Conservation (phyloP, 2,329 filamentous ascomycete species). For the Fusarium oligoseptatum region DNA sequence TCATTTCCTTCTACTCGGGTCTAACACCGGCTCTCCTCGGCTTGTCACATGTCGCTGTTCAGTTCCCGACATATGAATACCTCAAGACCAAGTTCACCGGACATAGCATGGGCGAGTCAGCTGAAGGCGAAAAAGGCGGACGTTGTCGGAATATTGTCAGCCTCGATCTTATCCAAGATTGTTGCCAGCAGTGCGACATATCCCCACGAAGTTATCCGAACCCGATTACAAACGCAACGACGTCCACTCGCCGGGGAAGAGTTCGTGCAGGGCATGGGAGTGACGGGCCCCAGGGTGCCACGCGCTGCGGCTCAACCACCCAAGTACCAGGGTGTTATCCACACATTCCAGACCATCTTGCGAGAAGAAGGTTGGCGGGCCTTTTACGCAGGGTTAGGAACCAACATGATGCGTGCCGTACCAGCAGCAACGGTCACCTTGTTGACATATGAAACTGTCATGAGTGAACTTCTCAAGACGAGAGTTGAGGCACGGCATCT, state of each 20-base stretch:
- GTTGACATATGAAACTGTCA: slow-evolving; percentile 91
- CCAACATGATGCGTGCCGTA: slow-evolving; percentile 96
- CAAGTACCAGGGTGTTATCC: slow-evolving; percentile 83
- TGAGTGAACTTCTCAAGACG: slow-evolving; percentile 64
- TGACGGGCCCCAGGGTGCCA: slow-evolving; percentile 49
- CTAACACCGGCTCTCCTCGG: slow-evolving; percentile 92
- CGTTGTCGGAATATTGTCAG: slow-evolving; percentile 86
- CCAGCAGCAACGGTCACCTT: slow-evolving; percentile 97
- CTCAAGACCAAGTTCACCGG: slow-evolving; percentile 93
- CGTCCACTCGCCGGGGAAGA: slow-evolving; percentile 72
- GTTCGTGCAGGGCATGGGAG: slow-evolving; percentile 64
- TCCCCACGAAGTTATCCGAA: slow-evolving; percentile 95
- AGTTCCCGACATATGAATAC: slow-evolving; percentile 96
- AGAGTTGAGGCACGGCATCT: slow-evolving; percentile 55
- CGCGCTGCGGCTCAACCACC: slow-evolving; percentile 49
- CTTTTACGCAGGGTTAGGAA: slow-evolving; percentile 97
- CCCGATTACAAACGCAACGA: slow-evolving; percentile 92
- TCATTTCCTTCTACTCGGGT: slow-evolving; percentile 94
- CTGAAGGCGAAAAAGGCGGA: slow-evolving; percentile 66
- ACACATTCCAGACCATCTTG: slow-evolving; percentile 87
- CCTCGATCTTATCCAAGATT: slow-evolving; percentile 94
- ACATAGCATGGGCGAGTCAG: slow-evolving; percentile 81
- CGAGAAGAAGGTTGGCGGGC: slow-evolving; percentile 94
- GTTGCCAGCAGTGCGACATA: slow-evolving; percentile 96
- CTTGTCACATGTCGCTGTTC: slow-evolving; percentile 94